phyloP scores from a whole-genome alignment of 148 eudicot species.

The Simmondsia chinensis region DNA sequence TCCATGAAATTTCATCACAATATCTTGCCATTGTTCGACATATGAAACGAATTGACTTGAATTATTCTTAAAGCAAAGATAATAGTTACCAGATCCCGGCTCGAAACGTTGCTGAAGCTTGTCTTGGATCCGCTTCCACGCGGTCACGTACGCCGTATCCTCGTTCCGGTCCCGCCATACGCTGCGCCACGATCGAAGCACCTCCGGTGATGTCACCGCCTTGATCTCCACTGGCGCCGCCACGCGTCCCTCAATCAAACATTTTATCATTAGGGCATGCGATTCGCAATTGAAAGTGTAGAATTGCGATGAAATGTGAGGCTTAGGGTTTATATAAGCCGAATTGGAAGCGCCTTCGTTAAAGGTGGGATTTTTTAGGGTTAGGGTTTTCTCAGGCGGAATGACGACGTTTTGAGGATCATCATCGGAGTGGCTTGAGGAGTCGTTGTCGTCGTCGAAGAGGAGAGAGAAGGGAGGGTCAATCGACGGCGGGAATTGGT shows the following conservation, averaged over 20 bases:
- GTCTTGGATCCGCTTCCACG: slow-evolving; percentile 94
- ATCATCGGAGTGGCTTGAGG: slow-evolving; percentile 11
- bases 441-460: slow-evolving; percentile 33
- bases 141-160: slow-evolving; percentile 84
- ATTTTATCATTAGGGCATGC: slow-evolving; percentile 57
- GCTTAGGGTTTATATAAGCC: slow-evolving; percentile 43
- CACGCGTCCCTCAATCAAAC: slow-evolving; percentile 37
- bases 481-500: slow-evolving; percentile 15
- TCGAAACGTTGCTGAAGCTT: slow-evolving; percentile 45
- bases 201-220: slow-evolving; percentile 40
- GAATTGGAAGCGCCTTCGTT: neutral
- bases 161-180: slow-evolving; percentile 97
- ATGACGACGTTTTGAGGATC: slow-evolving; percentile 1
- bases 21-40: slow-evolving; percentile 80
- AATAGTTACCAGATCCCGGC: slow-evolving; percentile 37
- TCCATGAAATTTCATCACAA: slow-evolving; percentile 60
- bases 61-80: slow-evolving; percentile 75
- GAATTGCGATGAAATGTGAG: slow-evolving; percentile 70
- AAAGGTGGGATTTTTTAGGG: slow-evolving; percentile 4
- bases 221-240: slow-evolving; percentile 73
- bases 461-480: slow-evolving; percentile 27
- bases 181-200: slow-evolving; percentile 68
- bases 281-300: slow-evolving; percentile 77
- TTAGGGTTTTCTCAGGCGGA: slow-evolving; percentile 2
- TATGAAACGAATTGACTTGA: slow-evolving; percentile 68